Evolutionary conservation across 2,329 filamentous ascomycete species (phyloP), one percentile per base, ranked within the genome.

Genomic region (Cadophora sp.): DNA sequence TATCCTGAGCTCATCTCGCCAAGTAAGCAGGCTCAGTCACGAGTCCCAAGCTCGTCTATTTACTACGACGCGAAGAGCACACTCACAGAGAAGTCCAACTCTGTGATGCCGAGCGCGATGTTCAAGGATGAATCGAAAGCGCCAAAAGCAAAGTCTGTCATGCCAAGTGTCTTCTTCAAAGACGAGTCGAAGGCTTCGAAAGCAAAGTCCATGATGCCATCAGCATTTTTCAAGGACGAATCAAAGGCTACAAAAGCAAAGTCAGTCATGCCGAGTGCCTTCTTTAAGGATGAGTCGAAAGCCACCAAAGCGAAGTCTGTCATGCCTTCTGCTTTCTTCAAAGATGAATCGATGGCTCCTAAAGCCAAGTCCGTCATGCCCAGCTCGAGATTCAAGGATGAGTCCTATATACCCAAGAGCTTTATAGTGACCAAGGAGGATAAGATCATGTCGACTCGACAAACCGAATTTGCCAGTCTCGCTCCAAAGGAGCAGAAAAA

Each of bases 401-500:
- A n/a, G 3, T 22, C 31, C 2, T 24, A 43, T 34, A 7, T 22
- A 9, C 43, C 43, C 43, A 59, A 59, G 34, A 59, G 31, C n/a
- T 59, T 40, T 34, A 5, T 59, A 3, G 12, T 37, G n/a, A 43
- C 31, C 12, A 59, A 59, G 31, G 56, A 40, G 43, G 67, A 69
- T 29, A 43, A 50, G 29, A 34, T 27, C 29, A 66, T 66, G 63
- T 64, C 63, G 2, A 19, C 27, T 7, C 34, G 53, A 1, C 67
- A 69, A 19, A 40, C 53, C 8, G n/a, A n/a, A 1, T 61, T 43
- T 16, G 31, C 56, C 12, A 55, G 51, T 16, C 59, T 69, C 2
- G 6, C 67, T 6, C 50, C 59, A 1, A 46, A 53, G 16, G 65
- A 70, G 29, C 51, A 63, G 9, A 43, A 34, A 5, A 31, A 53